Base-by-base conservation (phyloP, 352 stramenopile species). In the Phytophthora agathidicida region DNA sequence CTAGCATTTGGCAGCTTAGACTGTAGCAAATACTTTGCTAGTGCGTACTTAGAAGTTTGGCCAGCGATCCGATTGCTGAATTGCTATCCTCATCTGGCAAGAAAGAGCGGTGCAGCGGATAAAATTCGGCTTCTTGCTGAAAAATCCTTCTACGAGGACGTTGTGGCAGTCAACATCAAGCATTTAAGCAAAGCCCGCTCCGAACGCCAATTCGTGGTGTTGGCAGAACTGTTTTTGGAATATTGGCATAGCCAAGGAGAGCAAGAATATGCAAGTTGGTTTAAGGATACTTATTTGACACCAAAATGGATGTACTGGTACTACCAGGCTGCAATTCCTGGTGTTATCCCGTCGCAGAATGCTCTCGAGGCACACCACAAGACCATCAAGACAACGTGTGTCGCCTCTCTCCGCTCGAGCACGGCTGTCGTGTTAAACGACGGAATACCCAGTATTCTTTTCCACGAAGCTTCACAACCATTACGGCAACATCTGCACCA, bases 1-100 rank as follows among this genome's bases (percentile, higher is more conserved):
- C 30, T 65, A 8, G 1, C 9, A 28, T 75, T 55, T 43, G 61
- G 19, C 7, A 69, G 52, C 8, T 48, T 75, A 11, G 55, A 69
- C 26, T 38, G 45, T 8, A 22, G 35, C 1, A 3, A 27, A 3
- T 41, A 19, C 3, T 66, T 71, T 16, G 56, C 61, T 3, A 75
- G 54, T 20, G 66, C 60, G 1, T 75, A 45, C 36, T 32, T 0
- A 1, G 26, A 37, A n/a, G 51, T 68, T 2, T 75, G 55, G 47
- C 42, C 56, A 1, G 3, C 3, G 3, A 60, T 68, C 10, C 11
- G 5, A 13, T 14, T 75, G 1, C 27, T 65, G 1, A 68, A 63
- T 23, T 63, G 36, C 32, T 64, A 48, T 5, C 43, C 45, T 6
- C 51, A 68, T 51, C 6, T 68, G 3, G 56, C 31, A 26, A 0